phyloP scores from a whole-genome alignment of 768 basidiomycete species.

The Lepiota venenata region DNA sequence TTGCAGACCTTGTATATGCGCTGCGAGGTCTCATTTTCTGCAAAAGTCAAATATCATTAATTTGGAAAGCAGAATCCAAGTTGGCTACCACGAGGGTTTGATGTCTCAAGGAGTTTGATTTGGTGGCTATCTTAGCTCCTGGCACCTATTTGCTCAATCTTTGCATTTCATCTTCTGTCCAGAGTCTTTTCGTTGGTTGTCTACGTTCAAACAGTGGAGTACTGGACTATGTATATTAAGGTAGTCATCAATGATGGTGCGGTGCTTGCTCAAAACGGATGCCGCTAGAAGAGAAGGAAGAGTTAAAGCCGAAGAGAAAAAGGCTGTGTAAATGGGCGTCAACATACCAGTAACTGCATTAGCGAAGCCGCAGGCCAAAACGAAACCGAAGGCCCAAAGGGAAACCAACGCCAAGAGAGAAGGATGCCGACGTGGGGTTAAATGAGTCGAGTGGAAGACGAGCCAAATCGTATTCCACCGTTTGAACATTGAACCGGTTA shows the following conservation, averaged over 20 bases:
- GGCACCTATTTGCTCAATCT: no score
- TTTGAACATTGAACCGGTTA: neutral
- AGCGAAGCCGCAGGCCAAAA: neutral
- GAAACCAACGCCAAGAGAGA: neutral
- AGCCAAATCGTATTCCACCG: neutral
- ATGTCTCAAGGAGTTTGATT: neutral
- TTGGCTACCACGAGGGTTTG: slow-evolving; percentile 2
- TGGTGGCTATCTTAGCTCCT: no score
- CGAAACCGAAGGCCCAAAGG: neutral
- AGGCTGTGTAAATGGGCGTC: slow-evolving; percentile 3
- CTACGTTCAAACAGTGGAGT: neutral
- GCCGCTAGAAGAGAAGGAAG: slow-evolving; percentile 50
- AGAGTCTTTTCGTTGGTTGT: neutral
- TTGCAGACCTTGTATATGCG: slow-evolving; percentile 20
- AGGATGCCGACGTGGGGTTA: no score
- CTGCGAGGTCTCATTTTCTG: slow-evolving; percentile 16
- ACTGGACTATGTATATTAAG: slow-evolving; percentile 5
- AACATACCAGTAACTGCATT: slow-evolving; percentile 35
- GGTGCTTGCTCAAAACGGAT: slow-evolving; percentile 86
- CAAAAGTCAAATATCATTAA: slow-evolving; percentile 3
- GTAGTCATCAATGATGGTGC: slow-evolving; percentile 57
- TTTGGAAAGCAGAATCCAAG: slow-evolving; percentile 9
- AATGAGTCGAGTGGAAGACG: no score
- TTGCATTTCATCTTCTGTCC: no score
- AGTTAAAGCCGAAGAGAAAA: slow-evolving; percentile 11